phyloP scores from a whole-genome alignment of 305 asterid species.

The Fraxinus latifolia region DNA sequence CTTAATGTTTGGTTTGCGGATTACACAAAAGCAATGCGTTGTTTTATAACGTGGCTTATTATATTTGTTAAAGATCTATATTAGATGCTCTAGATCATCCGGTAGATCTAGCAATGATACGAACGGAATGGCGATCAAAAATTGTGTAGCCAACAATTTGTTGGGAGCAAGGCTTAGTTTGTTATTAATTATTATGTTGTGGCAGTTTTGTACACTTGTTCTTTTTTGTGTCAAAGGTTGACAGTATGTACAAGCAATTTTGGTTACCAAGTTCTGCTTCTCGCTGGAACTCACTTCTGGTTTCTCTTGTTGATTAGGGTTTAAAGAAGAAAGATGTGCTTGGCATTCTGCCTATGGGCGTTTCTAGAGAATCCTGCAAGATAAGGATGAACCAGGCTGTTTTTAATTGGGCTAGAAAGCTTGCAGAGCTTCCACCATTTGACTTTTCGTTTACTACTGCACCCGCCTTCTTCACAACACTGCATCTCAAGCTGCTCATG shows the following conservation, averaged over 20 bases:
- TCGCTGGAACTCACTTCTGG: slow-evolving; percentile 18
- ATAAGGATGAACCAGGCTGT: slow-evolving; percentile 37
- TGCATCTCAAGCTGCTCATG: slow-evolving; percentile 74
- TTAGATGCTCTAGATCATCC: neutral
- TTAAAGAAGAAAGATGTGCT: slow-evolving; percentile 41
- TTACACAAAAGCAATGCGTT: neutral
- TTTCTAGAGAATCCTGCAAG: slow-evolving; percentile 41
- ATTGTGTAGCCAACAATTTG: neutral
- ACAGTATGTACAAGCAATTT: slow-evolving; percentile 13
- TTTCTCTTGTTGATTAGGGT: slow-evolving; percentile 34
- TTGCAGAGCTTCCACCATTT: slow-evolving; percentile 52
- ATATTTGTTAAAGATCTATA: neutral
- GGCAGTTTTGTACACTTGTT: neutral
- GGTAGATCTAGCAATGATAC: neutral
- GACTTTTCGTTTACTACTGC: slow-evolving; percentile 65
- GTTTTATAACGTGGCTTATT: neutral
- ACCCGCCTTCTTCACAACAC: slow-evolving; percentile 57
- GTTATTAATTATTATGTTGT: neutral
- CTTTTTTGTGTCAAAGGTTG: slow-evolving; percentile 9
- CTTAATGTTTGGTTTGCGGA: neutral
- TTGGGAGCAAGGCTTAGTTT: neutral
- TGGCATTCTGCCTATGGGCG: slow-evolving; percentile 47
- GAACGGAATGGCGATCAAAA: neutral
- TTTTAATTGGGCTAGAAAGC: slow-evolving; percentile 37
- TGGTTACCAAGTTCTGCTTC: slow-evolving; percentile 13